Conservation (phyloP, 2,329 filamentous ascomycete genomes). For the Raffaelea arxii region DNA sequence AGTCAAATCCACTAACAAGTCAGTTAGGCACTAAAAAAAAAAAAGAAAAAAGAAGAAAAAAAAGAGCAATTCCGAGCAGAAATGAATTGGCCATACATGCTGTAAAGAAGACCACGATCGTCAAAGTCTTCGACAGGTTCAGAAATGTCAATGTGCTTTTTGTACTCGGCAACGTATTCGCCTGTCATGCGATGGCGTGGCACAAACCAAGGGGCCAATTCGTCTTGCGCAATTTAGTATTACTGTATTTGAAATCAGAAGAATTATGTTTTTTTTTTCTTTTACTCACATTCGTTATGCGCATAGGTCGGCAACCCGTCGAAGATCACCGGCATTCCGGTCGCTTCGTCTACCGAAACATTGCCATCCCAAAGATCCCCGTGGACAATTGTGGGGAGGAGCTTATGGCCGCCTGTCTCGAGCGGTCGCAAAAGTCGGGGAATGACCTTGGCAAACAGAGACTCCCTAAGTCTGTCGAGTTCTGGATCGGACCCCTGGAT, state of each 20-base stretch:
- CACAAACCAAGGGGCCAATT: slow-evolving; percentile 19
- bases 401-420: slow-evolving; percentile 25
- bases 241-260: neutral
- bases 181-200: slow-evolving; percentile 16
- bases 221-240: slow-evolving; percentile 8
- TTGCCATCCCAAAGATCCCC: slow-evolving; percentile 34
- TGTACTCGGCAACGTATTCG: slow-evolving; percentile 15
- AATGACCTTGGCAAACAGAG: slow-evolving; percentile 31
- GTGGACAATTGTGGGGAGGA: slow-evolving; percentile 35
- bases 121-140: slow-evolving; percentile 19
- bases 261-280: neutral
- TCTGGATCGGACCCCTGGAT: slow-evolving; percentile 18
- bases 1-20: neutral
- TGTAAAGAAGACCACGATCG: slow-evolving; percentile 19
- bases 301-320: slow-evolving; percentile 30
- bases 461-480: slow-evolving; percentile 18
- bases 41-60: neutral
- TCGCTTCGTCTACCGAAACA: slow-evolving; percentile 20
- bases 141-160: slow-evolving; percentile 15
- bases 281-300: slow-evolving; percentile 30
- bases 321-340: slow-evolving; percentile 24
- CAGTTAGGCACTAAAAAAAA: no score
- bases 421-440: slow-evolving; percentile 33
- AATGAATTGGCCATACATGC: slow-evolving; percentile 11
- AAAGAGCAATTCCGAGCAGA: neutral